Evolutionary conservation across 441 rosid genomes (phyloP).

Genomic region (Hypseocharis bilobata): DNA sequence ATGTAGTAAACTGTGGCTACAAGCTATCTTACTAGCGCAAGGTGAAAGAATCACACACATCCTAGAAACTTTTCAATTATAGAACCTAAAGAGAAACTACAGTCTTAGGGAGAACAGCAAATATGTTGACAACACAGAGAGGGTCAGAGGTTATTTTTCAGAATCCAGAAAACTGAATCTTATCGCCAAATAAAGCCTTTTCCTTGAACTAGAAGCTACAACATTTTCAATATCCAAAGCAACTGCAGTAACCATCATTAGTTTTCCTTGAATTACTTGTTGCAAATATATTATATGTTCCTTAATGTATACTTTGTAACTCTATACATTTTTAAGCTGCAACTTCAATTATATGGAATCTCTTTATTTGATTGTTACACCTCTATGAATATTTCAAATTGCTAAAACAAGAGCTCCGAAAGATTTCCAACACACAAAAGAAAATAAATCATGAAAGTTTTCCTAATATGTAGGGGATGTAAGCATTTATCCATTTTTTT

Average conservation of each 20-base stretch:
- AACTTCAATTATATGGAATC: too few species aligned
- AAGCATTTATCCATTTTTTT: neutral
- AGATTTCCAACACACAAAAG: too few species aligned
- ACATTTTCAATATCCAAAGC: neutral
- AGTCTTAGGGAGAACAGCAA: neutral
- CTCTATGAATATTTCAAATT: neutral
- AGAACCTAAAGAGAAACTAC: too few species aligned
- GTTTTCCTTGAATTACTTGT: too few species aligned
- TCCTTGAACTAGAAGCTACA: neutral
- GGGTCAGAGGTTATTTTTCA: neutral
- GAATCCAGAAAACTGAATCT: neutral
- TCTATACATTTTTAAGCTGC: too few species aligned
- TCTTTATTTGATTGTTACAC: neutral
- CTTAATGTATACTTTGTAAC: too few species aligned
- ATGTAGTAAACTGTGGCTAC: neutral
- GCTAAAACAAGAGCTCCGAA: neutral
- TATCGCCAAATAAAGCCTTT: neutral
- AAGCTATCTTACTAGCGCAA: neutral
- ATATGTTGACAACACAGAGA: neutral
- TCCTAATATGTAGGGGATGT: neutral
- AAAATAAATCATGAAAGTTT: too few species aligned
- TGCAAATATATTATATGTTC: too few species aligned
- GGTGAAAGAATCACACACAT: neutral
- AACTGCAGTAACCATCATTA: neutral
- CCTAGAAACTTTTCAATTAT: neutral